Conservation (phyloP, 306 rosid genomes). For the Urtica urens region DNA sequence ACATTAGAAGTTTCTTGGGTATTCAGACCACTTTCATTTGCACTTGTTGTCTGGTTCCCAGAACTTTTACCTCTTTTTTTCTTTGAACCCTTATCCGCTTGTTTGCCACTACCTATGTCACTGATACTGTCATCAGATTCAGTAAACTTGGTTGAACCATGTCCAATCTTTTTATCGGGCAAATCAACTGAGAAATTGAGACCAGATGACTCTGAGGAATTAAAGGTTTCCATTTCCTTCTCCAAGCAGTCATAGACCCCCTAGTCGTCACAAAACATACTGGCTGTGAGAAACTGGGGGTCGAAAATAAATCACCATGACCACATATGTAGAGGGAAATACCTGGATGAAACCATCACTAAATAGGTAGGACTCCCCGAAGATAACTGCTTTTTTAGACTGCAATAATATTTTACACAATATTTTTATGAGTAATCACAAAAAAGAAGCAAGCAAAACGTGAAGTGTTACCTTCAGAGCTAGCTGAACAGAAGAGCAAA, state of each 20-base stretch:
- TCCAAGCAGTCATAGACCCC: slow-evolving; percentile 55
- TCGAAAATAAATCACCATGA: not conserved
- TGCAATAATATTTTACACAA: slow-evolving; percentile 37
- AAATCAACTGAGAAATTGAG: slow-evolving; percentile 27
- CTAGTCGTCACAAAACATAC: slow-evolving; percentile 23
- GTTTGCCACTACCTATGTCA: slow-evolving; percentile 46
- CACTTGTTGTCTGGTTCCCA: slow-evolving; percentile 29
- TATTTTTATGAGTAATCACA: slow-evolving; percentile 12
- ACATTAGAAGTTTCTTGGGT: slow-evolving; percentile 45
- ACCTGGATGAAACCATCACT: slow-evolving; percentile 84
- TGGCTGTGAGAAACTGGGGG: not conserved
- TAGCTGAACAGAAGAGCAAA: slow-evolving; percentile 70
- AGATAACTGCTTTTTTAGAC: slow-evolving; percentile 68
- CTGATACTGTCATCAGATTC: slow-evolving; percentile 42
- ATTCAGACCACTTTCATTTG: slow-evolving; percentile 53
- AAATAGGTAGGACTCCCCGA: slow-evolving; percentile 70
- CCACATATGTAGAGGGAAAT: not conserved
- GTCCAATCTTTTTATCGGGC: slow-evolving; percentile 36
- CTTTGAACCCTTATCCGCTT: slow-evolving; percentile 64
- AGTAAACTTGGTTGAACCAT: slow-evolving; percentile 37
- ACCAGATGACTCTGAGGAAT: slow-evolving; percentile 39
- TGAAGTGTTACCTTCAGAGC: slow-evolving; percentile 63
- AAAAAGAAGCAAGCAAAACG: slow-evolving; percentile 8
- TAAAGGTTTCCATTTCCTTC: slow-evolving; percentile 70
- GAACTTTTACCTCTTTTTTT: slow-evolving; percentile 67